Evolutionary conservation across 2,329 filamentous ascomycete species (phyloP).

Genomic region (Arachnopeziza araneosa): DNA sequence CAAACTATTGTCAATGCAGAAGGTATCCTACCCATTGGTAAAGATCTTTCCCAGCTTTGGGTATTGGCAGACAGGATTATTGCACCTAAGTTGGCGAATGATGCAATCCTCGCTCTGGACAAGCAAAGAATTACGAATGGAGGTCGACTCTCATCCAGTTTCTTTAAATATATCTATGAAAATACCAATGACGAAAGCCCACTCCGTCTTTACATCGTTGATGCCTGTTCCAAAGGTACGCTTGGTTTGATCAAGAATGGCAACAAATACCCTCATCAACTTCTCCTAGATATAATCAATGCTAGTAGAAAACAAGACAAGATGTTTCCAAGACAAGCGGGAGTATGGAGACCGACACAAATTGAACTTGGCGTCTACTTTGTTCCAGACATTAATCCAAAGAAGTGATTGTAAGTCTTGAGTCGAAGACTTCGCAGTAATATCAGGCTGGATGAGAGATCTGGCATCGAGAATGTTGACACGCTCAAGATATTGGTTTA

Average conservation of each 20-base stretch:
- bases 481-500: no score
- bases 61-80: slow-evolving; percentile 5
- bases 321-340: neutral
- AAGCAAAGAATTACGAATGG: neutral
- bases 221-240: neutral
- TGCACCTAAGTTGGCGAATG: slow-evolving; percentile 4
- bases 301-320: neutral
- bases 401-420: neutral
- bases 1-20: slow-evolving; percentile 1
- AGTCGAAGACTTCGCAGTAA: no score
- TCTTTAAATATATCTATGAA: neutral
- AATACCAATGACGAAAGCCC: slow-evolving; percentile 1
- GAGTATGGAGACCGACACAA: neutral
- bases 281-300: slow-evolving; percentile 11
- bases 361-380: neutral
- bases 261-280: slow-evolving; percentile 3
- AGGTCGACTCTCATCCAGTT: neutral
- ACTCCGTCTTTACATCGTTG: slow-evolving; percentile 2
- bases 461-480: no score
- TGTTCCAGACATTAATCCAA: neutral
- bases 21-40: neutral
- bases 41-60: slow-evolving; percentile 1
- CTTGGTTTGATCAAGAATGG: neutral
- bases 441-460: no score
- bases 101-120: neutral